Conservation (phyloP, 1,284 basidiomycete species). For the Irpex lacteus region DNA sequence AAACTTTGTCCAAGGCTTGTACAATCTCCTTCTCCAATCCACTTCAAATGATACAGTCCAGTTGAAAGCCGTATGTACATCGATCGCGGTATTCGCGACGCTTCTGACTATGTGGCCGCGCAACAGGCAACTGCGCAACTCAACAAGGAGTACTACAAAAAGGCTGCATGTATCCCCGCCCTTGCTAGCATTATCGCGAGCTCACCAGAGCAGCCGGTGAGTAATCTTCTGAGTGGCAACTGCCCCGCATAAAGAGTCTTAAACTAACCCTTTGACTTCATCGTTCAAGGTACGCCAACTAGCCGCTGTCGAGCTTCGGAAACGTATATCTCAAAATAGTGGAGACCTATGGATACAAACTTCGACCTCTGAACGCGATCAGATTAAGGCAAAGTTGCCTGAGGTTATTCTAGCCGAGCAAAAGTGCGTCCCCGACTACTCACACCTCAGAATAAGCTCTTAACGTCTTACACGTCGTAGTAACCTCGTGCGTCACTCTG, state of each 20-base stretch:
- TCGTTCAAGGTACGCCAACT: constrained; percentile 85
- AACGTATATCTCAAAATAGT: constrained; percentile 82
- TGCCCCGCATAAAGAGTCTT: constrained; percentile 51
- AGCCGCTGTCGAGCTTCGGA: constrained; percentile 96
- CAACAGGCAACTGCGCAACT: constrained; percentile 86
- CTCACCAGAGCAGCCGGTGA: constrained; percentile 72
- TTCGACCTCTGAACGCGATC: constrained; percentile 66
- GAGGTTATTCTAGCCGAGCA: constrained; percentile 78
- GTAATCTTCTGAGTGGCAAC: constrained; percentile 24
- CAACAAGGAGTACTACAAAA: constrained; percentile 91
- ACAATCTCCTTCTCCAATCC: constrained; percentile 81
- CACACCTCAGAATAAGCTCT: constrained; percentile 10
- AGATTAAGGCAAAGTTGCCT: constrained; percentile 87
- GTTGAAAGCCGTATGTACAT: constrained; percentile 77
- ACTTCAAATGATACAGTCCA: constrained; percentile 84
- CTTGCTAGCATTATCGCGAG: constrained; percentile 87
- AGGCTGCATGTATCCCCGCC: constrained; percentile 86
- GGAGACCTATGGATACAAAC: constrained; percentile 85
- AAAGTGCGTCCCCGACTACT: constrained; percentile 50
- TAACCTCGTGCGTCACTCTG: constrained; percentile 85
- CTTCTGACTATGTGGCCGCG: constrained; percentile 8
- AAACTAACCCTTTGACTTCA: constrained; percentile 48
- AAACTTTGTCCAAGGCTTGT: constrained; percentile 73
- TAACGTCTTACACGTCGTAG: constrained; percentile 36
- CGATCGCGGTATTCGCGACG: constrained; percentile 3